These are phyloP conservation scores for Barbarea vulgaris DNA, from an alignment of 345 rosid species.

Conservation along the genomic window DNA sequence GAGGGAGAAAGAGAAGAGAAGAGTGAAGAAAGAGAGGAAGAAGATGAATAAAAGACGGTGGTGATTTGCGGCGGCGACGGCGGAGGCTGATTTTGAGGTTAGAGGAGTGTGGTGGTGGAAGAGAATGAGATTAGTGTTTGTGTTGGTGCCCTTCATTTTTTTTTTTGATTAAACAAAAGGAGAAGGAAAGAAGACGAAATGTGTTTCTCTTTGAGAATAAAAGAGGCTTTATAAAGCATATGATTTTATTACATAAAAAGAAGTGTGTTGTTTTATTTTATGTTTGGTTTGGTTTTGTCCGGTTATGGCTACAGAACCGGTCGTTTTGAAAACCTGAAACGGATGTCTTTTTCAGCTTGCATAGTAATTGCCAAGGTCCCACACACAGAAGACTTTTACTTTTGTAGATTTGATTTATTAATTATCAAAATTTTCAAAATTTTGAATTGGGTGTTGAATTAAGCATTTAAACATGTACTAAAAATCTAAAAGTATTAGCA, in stretches of 20 bases:
- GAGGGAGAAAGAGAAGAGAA: constrained; percentile 72
- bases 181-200: constrained; percentile 9
- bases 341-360: constrained; percentile 26
- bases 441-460: constrained; percentile 5
- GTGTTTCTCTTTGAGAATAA: constrained; percentile 4
- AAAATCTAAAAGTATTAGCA: too few species aligned
- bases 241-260: neutral
- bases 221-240: constrained; percentile 16
- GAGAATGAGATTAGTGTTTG: constrained; percentile 70
- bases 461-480: neutral
- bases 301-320: constrained; percentile 18
- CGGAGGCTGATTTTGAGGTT: constrained; percentile 50
- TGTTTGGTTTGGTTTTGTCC: neutral
- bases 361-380: constrained; percentile 27
- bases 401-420: constrained; percentile 15
- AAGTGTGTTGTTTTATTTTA: neutral
- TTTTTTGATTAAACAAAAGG: neutral
- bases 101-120: constrained; percentile 79
- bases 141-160: constrained; percentile 61
- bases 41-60: constrained; percentile 64
- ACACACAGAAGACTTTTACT: neutral
- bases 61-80: constrained; percentile 40
- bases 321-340: constrained; percentile 17
- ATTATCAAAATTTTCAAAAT: neutral
- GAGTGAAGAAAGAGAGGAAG: constrained; percentile 61